A percentile compares a stretch with the other conserved stretches of the same genome.
Conservation (phyloP, 139 green algal species). For the Haematococcus lacustris region DNA sequence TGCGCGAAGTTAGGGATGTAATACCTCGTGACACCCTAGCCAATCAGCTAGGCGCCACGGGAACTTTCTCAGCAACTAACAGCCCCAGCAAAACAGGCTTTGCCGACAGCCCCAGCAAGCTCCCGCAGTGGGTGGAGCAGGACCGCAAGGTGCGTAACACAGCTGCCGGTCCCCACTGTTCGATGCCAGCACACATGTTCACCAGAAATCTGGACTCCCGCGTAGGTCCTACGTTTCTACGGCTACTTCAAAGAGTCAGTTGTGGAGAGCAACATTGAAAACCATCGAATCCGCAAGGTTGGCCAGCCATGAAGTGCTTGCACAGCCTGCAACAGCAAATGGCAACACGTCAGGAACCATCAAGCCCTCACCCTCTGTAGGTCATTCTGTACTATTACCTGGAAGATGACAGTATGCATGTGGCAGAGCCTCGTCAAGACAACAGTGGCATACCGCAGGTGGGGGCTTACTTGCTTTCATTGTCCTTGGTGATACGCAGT, state of each 20-base stretch:
- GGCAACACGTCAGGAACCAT: no score
- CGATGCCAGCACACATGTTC: background rate
- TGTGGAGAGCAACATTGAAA: conserved; percentile 61
- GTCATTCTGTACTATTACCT: conserved; percentile 83
- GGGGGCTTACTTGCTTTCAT: background rate
- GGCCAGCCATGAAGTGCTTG: no score
- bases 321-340: no score
- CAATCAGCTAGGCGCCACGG: background rate
- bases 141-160: conserved; percentile 60
- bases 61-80: no score
- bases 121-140: conserved; percentile 70
- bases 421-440: conserved; percentile 75
- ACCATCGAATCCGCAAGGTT: conserved; percentile 69
- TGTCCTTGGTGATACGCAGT: background rate
- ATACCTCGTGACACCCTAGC: background rate
- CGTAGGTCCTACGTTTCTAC: conserved; percentile 85
- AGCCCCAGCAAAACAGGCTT: conserved; percentile 3
- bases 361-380: no score
- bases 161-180: background rate
- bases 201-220: background rate
- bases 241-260: conserved; percentile 85
- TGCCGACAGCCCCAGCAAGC: conserved; percentile 15
- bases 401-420: conserved; percentile 78
- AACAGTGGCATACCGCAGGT: conserved; percentile 82
- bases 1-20: conserved; percentile 18